Evolutionary conservation across 768 basidiomycete species (phyloP), one percentile per base, ranked within the genome.

Genomic region (Tricholoma terreum): DNA sequence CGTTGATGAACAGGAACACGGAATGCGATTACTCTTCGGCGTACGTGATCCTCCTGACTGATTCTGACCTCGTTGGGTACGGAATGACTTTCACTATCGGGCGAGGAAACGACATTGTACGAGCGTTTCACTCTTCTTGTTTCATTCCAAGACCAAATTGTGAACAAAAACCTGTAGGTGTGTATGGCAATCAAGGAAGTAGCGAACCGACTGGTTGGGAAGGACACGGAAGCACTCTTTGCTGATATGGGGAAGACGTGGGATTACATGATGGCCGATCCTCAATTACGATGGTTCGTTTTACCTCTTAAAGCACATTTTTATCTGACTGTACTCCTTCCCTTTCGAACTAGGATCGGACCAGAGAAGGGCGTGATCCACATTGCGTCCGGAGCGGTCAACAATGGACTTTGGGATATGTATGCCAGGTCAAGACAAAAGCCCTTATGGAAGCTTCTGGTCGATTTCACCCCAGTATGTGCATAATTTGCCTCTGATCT

Each of bases 21-120:
- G 92, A 92, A 55, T 96, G 94, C 73, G 95, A 97, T 74, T 97
- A 97, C 73, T 94, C 92, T 2, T 91, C 94, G 1, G 95, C 95
- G 5, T 97, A 97, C 69, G 79, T 97, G 45, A 81, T 85, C 21
- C 78, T 98, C 56, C 74, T 82, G 59, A 95, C 90, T 3, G 78
- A 87, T n/a, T 79, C 84, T 21, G 80, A 84, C 52, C 84, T 95
- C 43, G 80, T 86, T 49, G 92, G 94, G n/a, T 85, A 93, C 63
- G 93, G 92, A 55, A 92, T 94, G 92, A 94, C 93, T 3, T 95
- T 95, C 70, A 94, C 94, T 10, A 94, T 93, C 62, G 93, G 93
- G 0, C 86, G 95, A 40, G 95, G 95, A 27, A 98, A 94, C 66
- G 95, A 98, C 59, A 94, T 97, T 60, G 95, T 90, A 63, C 54